phyloP scores from a whole-genome alignment of 805 yeast genomes.

The Kuraishia cidri region DNA sequence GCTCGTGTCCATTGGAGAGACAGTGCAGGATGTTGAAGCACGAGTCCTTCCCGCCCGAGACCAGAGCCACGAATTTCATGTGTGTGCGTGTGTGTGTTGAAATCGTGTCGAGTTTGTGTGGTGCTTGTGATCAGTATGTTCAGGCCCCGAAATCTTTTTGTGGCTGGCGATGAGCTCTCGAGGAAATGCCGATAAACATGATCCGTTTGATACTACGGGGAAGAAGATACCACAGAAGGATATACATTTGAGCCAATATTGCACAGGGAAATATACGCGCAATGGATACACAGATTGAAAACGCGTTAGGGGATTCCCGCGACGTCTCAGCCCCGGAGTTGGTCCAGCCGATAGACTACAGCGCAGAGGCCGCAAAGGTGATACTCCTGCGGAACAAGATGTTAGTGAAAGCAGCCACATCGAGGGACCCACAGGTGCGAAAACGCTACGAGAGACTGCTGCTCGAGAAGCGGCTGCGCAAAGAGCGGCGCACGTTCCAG shows the following conservation, averaged over 20 bases:
- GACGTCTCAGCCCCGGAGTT: too few relatives aligned
- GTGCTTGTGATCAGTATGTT: too few relatives aligned
- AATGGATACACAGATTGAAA: too few relatives aligned
- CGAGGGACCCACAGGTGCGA: conserved; percentile 8
- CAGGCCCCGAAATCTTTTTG: too few relatives aligned
- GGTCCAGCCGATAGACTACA: too few relatives aligned
- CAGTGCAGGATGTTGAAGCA: conserved; percentile 86
- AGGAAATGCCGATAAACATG: neutral
- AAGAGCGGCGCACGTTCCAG: neutral
- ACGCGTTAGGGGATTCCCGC: too few relatives aligned
- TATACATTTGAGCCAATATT: too few relatives aligned
- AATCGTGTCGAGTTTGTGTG: too few relatives aligned
- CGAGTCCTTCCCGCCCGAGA: conserved; percentile 96
- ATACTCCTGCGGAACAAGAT: conserved; percentile 9
- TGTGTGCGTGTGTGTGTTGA: too few relatives aligned
- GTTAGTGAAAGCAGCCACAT: conserved; percentile 13
- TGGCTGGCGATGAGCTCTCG: neutral
- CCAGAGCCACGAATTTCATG: conserved; percentile 89
- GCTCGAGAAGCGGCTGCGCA: conserved; percentile 10
- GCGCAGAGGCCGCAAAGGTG: conserved; percentile 8
- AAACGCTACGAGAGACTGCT: conserved; percentile 12
- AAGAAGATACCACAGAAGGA: too few relatives aligned
- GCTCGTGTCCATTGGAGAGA: conserved; percentile 74
- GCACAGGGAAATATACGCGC: too few relatives aligned
- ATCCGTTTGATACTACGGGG: too few relatives aligned